Evolutionary conservation across 2,329 filamentous ascomycete genomes (phyloP), one percentile per base, ranked within the genome.

Genomic region (Lasiodiplodia citricola): DNA sequence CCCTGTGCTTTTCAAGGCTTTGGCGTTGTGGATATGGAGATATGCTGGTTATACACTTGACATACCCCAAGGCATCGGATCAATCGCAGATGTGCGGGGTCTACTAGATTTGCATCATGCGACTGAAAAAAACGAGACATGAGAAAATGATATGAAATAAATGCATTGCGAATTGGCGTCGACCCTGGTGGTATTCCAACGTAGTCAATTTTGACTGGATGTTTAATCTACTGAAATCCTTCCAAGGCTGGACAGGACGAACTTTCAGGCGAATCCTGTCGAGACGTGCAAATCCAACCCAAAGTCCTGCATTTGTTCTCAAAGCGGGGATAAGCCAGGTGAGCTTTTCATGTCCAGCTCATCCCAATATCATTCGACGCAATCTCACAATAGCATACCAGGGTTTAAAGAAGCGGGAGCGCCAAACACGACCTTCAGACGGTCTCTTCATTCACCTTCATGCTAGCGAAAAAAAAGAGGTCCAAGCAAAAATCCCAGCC

Each of bases 391-490:
- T 25, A 56, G n/a, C 16, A 31, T 28, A 21, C 4, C 37, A 56
- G 18, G 7, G 8, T 10, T n/a, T 16, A 56, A 21, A 56, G 31
- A 54, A 25, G 51, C 25, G 54, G 25, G 54, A 56, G 54, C 54
- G 54, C 54, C 54, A 56, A 56, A 56, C 54, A 56, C 28, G 54
- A 56, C 54, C 54, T 56, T 37, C 54, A 28, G 54, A 56, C 54
- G 54, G 54, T 56, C 54, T 56, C 47, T 64, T 64, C 31, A 64
- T 64, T 52, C 58, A 63, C 31, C 60, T 28, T 64, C 60, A 25
- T n/a, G 51, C 51, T 54, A 54, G 51, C n/a, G 50, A 50, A 21
- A n/a, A 60, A 60, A 50, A 18, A 11, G 44, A 47, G 44, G 44
- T 47, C 57, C 57, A 41, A 62, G 58, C 58, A 47, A 41, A 60